These are phyloP conservation scores for Penicillium sp. DNA, from an alignment of 2,329 filamentous ascomycete genomes.

Conservation along the genomic window DNA sequence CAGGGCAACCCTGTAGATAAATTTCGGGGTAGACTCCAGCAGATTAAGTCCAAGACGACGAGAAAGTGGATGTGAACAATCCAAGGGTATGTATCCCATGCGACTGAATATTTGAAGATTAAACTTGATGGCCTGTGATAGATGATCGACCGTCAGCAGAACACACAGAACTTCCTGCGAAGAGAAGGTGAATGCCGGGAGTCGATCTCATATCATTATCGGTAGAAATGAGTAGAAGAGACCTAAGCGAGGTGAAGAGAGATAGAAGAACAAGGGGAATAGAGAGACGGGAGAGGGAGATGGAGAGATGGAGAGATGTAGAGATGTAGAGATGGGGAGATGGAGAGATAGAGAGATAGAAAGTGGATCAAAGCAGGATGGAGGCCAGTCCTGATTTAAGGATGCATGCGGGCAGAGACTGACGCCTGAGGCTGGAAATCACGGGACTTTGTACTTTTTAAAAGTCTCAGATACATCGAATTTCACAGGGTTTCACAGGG, in stretches of 20 bases:
- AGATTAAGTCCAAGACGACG: background rate
- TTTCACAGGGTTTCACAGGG: too few species aligned
- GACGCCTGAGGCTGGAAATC: constrained; percentile 4
- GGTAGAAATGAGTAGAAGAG: background rate
- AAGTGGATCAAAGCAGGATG: background rate
- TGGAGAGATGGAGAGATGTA: too few species aligned
- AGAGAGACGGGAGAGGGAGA: too few species aligned
- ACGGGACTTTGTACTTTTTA: constrained; percentile 1
- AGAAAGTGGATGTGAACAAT: background rate
- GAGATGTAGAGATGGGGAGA: too few species aligned
- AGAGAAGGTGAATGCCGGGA: background rate
- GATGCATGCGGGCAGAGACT: constrained; percentile 1
- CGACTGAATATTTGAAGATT: background rate
- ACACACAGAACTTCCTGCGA: constrained; percentile 1
- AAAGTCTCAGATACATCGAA: too few species aligned
- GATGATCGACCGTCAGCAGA: background rate
- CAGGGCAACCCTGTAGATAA: constrained; percentile 4
- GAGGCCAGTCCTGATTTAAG: background rate
- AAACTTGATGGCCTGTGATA: background rate
- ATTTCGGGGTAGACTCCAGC: background rate
- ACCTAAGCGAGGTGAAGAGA: background rate
- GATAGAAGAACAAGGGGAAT: background rate
- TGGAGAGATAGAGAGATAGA: background rate
- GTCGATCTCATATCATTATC: constrained; percentile 4
- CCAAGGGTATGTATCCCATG: background rate